Base-by-base conservation (phyloP, 495 filamentous ascomycete genomes). In the Aspergillus taichungensis region DNA sequence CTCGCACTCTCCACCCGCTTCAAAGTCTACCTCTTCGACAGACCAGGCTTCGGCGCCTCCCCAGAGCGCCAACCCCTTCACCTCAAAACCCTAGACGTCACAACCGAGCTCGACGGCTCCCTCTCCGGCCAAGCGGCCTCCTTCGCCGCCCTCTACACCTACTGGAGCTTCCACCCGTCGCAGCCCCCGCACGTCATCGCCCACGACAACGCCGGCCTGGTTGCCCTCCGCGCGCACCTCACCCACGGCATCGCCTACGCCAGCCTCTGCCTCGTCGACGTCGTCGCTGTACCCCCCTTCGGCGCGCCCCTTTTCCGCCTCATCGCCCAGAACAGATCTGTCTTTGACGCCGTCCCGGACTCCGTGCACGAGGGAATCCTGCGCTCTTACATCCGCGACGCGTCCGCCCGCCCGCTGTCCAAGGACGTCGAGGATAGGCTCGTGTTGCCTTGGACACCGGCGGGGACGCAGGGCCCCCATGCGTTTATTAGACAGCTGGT, bases 1-100 rank as follows among this genome's bases (percentile, higher is more conserved):
- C 40, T 46, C 8, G 40, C 61, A 7, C 48, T 66, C 27, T 35
- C 61, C 7, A 36, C 30, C 11, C 39, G 53, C 31, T 64, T 57
- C 42, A 44, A 51, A n/a, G 54, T 68, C 45, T 61, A 68, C 41
- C 52, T 68, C n/a, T 66, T 60, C 38, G 64, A 68, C 46, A 62
- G 61, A 28, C 64, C 64, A 6, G 62, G 62, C 9, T 68, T 60
- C 51, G 64, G 64, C 18, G 28, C 40, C 4, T 54, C 51, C 3
- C 50, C 49, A 0, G 49, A 49, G 8, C 52, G 54, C 42, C 36
- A 43, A 1, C 46, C 57, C 1, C 44, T 54, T 0, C 46, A 45
- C 6, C 40, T 27, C 11, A 42, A 49, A 49, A 24, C 5, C 6
- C 43, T 44, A 45, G 53, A 10, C 13, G 32, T 49, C 8, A 50